These are phyloP conservation scores for Grigorovia yakushimaensis DNA, from an alignment of 805 yeast species.

Conservation along the genomic window DNA sequence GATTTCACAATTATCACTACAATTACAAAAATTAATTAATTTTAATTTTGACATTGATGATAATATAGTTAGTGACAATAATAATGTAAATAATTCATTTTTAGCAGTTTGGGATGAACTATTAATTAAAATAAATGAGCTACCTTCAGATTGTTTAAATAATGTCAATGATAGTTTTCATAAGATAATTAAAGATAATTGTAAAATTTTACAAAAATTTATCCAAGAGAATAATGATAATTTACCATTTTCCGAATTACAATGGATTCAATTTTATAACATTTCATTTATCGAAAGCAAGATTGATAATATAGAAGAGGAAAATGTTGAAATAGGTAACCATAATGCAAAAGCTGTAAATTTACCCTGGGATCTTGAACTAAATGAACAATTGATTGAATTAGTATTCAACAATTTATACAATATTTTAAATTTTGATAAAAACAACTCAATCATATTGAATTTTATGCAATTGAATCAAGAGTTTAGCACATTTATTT, in stretches of 20 bases:
- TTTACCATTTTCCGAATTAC: neutral
- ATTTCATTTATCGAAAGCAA: neutral
- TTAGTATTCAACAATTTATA: neutral
- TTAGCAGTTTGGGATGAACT: neutral
- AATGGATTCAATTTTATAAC: neutral
- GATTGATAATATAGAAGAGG: neutral
- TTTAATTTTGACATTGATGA: neutral
- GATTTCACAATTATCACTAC: neutral
- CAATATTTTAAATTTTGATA: neutral
- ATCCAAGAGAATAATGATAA: neutral
- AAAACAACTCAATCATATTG: neutral
- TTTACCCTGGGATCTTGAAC: neutral
- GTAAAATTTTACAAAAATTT: neutral
- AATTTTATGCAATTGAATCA: neutral
- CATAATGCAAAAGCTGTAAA: neutral
- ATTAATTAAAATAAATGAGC: neutral
- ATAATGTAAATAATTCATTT: neutral
- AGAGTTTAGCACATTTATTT: neutral
- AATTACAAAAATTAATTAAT: neutral
- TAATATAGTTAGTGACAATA: neutral
- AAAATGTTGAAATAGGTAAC: neutral
- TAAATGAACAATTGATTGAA: neutral
- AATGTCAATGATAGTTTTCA: neutral
- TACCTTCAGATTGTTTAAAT: neutral
- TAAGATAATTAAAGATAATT: neutral